Conservation (phyloP, 2,329 filamentous ascomycete genomes). For the Colletotrichum karsti region DNA sequence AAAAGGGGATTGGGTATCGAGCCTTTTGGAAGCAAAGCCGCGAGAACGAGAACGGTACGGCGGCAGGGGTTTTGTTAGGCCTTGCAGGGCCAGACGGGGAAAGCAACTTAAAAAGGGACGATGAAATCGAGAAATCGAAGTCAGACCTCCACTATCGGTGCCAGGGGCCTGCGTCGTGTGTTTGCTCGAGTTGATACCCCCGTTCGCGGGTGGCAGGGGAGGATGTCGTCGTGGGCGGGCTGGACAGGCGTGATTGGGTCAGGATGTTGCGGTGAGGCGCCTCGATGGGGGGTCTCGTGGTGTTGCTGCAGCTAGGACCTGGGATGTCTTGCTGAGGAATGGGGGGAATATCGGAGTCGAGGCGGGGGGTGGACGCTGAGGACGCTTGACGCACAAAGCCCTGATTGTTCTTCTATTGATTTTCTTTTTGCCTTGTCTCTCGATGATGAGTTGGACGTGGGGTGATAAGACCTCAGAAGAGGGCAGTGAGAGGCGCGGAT, state of each 20-base stretch:
- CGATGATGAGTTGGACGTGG: slow-evolving; percentile 16
- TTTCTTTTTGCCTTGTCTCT: not conserved
- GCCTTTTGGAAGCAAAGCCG: not conserved
- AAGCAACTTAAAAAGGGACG: not conserved
- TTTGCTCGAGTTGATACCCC: slow-evolving; percentile 7
- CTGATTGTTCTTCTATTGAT: not conserved
- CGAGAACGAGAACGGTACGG: not conserved
- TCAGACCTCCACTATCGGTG: not conserved
- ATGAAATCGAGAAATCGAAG: slow-evolving; percentile 10
- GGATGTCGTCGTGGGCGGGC: slow-evolving; percentile 21
- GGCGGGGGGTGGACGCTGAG: not conserved
- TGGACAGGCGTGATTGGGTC: slow-evolving; percentile 23
- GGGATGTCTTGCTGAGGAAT: slow-evolving; percentile 30
- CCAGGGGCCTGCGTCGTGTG: slow-evolving; percentile 6
- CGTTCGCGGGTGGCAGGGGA: slow-evolving; percentile 23
- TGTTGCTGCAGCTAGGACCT: slow-evolving; percentile 25
- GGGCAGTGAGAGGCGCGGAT: not conserved
- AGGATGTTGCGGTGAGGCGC: slow-evolving; percentile 29
- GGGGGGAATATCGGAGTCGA: slow-evolving; percentile 1
- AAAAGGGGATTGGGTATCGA: not conserved
- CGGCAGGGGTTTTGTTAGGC: not conserved
- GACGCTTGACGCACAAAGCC: not conserved
- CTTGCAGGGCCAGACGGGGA: slow-evolving; percentile 15
- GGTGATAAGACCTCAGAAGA: not conserved
- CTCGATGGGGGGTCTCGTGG: slow-evolving; percentile 21